phyloP scores from a whole-genome alignment of 2,329 filamentous ascomycete genomes.

The Aspergillus transmontanensis region DNA sequence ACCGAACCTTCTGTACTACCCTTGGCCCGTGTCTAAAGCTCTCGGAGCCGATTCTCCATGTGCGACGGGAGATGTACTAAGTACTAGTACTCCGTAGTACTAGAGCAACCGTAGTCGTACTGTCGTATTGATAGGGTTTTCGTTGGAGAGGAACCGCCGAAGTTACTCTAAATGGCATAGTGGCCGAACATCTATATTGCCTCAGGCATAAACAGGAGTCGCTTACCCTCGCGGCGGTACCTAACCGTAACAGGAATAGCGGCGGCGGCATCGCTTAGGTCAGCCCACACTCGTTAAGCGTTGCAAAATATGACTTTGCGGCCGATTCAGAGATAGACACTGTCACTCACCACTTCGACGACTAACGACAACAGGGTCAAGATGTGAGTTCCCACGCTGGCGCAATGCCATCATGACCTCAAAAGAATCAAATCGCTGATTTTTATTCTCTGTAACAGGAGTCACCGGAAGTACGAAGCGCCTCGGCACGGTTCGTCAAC shows the following conservation, averaged over 20 bases:
- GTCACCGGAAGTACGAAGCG: slow-evolving; percentile 76
- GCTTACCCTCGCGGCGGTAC: slow-evolving; percentile 10
- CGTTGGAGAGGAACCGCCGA: not conserved
- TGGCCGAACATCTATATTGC: not conserved
- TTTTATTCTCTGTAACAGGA: slow-evolving; percentile 37
- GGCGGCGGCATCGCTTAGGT: slow-evolving; percentile 40
- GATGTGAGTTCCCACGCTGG: slow-evolving; percentile 43
- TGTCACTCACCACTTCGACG: slow-evolving; percentile 47
- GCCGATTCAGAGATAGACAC: slow-evolving; percentile 42
- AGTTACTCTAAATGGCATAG: not conserved
- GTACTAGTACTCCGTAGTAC: too few species aligned
- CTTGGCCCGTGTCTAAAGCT: not conserved
- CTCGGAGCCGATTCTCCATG: too few species aligned
- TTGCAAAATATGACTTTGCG: slow-evolving; percentile 41
- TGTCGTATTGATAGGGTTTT: not conserved
- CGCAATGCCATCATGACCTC: slow-evolving; percentile 4
- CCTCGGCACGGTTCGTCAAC: slow-evolving; percentile 91
- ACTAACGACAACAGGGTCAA: slow-evolving; percentile 53
- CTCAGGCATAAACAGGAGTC: slow-evolving; percentile 17
- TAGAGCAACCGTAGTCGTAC: not conserved
- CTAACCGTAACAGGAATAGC: not conserved
- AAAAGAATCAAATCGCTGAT: slow-evolving; percentile 30
- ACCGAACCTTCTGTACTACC: not conserved
- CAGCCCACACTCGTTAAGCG: slow-evolving; percentile 47
- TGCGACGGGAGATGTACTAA: too few species aligned